These are phyloP conservation scores for Solanum sejunctum DNA, from an alignment of 257 asterid species.

Conservation along the genomic window DNA sequence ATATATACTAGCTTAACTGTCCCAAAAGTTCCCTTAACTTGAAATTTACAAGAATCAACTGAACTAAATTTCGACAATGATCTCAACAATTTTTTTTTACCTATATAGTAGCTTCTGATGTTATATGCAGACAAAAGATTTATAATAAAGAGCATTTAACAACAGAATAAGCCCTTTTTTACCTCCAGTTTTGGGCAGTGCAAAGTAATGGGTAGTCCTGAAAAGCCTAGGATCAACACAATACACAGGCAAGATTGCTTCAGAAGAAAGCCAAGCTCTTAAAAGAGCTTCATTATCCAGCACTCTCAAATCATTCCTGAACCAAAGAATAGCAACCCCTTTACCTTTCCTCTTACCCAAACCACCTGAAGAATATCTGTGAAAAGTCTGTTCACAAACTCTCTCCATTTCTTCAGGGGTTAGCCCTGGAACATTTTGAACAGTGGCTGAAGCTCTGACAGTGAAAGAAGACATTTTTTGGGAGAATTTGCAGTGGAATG, in stretches of 20 bases:
- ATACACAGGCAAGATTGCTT: constrained; percentile 70
- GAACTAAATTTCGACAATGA: too few relatives aligned
- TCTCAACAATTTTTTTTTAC: too few relatives aligned
- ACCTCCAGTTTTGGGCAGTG: constrained; percentile 97
- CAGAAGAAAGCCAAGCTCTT: constrained; percentile 74
- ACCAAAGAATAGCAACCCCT: constrained; percentile 88
- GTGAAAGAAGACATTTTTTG: constrained; percentile 26
- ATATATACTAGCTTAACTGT: neutral
- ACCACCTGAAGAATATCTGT: constrained; percentile 19
- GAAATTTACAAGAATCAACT: neutral
- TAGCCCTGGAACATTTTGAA: constrained; percentile 52
- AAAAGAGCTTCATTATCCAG: constrained; percentile 74
- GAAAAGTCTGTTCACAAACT: constrained; percentile 30
- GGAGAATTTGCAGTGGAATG: neutral
- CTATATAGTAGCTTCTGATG: neutral
- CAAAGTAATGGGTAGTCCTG: constrained; percentile 53
- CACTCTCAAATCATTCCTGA: constrained; percentile 76
- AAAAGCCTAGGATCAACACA: constrained; percentile 74
- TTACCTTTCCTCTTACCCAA: constrained; percentile 38
- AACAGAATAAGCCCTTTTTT: neutral
- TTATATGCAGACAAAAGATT: neutral
- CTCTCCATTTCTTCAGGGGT: constrained; percentile 45
- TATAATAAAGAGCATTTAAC: neutral
- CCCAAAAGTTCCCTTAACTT: neutral
- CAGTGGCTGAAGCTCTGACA: constrained; percentile 22